Evolutionary conservation across 2,329 filamentous ascomycete genomes (phyloP).

Genomic region (Claviceps digitariae): DNA sequence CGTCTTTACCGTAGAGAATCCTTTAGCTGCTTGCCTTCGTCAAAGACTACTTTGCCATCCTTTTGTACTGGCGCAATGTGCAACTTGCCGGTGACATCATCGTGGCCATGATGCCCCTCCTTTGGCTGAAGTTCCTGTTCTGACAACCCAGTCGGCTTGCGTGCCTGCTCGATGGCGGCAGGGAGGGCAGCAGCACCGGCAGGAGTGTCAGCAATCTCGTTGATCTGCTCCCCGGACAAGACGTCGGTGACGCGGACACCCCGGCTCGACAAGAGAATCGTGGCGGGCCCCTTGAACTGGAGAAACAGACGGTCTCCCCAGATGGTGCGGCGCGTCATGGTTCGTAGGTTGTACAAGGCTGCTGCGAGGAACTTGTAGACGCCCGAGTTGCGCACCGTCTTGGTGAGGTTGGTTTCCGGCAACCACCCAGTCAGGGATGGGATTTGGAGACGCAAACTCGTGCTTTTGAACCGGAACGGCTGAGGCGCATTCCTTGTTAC

Average conservation of each 20-base stretch:
- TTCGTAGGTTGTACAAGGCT: conserved; percentile 56
- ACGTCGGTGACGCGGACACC: conserved; percentile 66
- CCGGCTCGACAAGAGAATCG: conserved; percentile 78
- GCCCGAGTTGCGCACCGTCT: conserved; percentile 54
- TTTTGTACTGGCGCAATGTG: conserved; percentile 42
- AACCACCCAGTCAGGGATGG: conserved; percentile 54
- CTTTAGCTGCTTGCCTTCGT: conserved; percentile 44
- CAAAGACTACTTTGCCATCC: conserved; percentile 54
- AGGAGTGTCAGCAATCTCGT: conserved; percentile 77
- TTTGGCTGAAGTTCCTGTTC: conserved; percentile 1
- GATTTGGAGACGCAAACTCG: conserved; percentile 64
- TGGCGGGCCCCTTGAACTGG: conserved; percentile 76
- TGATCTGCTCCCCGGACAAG: conserved; percentile 64
- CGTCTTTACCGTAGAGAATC: conserved; percentile 32
- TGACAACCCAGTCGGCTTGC: conserved; percentile 20
- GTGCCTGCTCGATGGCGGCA: conserved; percentile 38
- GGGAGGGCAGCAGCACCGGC: conserved; percentile 47
- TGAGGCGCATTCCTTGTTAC: conserved; percentile 59
- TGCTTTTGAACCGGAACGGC: conserved; percentile 75
- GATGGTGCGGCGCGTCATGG: conserved; percentile 65
- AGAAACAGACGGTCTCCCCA: conserved; percentile 93
- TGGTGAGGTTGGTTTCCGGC: conserved; percentile 59
- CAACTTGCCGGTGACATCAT: conserved; percentile 30
- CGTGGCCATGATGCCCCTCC: conserved; percentile 18
- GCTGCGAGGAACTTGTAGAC: conserved; percentile 58